phyloP scores from a whole-genome alignment of 345 rosid species.

The Eucalyptus regnans region DNA sequence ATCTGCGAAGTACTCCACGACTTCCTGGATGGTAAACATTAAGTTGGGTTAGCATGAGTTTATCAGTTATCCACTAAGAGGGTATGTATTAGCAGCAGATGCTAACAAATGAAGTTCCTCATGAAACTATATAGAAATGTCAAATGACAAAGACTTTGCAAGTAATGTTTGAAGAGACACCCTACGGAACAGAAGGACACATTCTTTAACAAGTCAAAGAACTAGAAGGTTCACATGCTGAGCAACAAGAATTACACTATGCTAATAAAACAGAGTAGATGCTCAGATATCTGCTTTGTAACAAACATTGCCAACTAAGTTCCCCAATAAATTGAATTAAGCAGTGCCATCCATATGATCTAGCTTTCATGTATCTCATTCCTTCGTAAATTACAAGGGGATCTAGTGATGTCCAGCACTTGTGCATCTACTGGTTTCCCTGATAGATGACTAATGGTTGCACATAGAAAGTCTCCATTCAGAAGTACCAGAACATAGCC shows the following conservation, averaged over 20 bases:
- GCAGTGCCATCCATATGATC: neutral
- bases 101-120: neutral
- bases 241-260: neutral
- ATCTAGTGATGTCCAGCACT: neutral
- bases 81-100: constrained; percentile 14
- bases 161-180: constrained; percentile 12
- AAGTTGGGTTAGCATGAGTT: constrained; percentile 10
- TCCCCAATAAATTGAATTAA: neutral
- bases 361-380: neutral
- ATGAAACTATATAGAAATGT: constrained; percentile 39
- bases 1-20: constrained; percentile 31
- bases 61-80: constrained; percentile 2
- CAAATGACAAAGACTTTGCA: constrained; percentile 1
- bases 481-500: neutral
- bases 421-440: neutral
- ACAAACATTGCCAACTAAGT: neutral
- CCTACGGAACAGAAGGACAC: neutral
- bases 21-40: constrained; percentile 16
- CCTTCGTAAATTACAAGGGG: neutral
- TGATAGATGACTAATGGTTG: neutral
- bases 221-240: neutral
- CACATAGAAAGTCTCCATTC: neutral
- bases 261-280: neutral
- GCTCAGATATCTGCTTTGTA: neutral
- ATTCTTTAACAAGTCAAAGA: neutral